Conservation (phyloP, 2,329 filamentous ascomycete genomes). For the Penicillium aurantiogriseum region DNA sequence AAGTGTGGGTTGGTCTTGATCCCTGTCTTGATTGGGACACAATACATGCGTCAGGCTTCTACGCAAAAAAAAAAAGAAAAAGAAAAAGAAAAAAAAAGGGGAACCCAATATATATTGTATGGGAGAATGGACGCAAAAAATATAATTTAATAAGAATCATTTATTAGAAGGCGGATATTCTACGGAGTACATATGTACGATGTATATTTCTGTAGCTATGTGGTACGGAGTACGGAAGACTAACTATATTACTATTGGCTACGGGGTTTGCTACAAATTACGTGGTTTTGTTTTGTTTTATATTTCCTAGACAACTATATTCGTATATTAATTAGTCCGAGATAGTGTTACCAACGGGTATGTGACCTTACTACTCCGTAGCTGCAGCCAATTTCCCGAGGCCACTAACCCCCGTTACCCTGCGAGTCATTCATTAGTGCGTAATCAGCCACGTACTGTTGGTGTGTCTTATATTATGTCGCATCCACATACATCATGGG, state of each 20-base stretch:
- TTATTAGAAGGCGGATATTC: not conserved
- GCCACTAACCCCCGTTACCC: not conserved
- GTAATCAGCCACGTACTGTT: not conserved
- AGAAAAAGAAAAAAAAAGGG: not conserved
- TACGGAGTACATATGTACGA: no score
- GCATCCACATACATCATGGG: not conserved
- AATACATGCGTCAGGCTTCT: slow-evolving; percentile 12
- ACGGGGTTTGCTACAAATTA: not conserved
- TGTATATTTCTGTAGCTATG: no score
- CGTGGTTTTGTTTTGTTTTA: not conserved
- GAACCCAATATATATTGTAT: not conserved
- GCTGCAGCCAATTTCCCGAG: slow-evolving; percentile 4
- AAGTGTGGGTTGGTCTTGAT: not conserved
- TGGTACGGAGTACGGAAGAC: no score
- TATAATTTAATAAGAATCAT: not conserved
- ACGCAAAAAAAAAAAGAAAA: not conserved
- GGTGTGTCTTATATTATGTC: not conserved
- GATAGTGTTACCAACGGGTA: not conserved
- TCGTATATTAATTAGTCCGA: not conserved
- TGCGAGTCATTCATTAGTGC: slow-evolving; percentile 12
- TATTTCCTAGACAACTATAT: not conserved
- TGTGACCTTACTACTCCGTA: not conserved
- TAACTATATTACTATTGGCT: no score
- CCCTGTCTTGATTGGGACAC: slow-evolving; percentile 12
- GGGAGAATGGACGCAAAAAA: not conserved